These are phyloP conservation scores for Rhodosporidiobolus odoratus DNA, from an alignment of 768 basidiomycete species.

Conservation along the genomic window DNA sequence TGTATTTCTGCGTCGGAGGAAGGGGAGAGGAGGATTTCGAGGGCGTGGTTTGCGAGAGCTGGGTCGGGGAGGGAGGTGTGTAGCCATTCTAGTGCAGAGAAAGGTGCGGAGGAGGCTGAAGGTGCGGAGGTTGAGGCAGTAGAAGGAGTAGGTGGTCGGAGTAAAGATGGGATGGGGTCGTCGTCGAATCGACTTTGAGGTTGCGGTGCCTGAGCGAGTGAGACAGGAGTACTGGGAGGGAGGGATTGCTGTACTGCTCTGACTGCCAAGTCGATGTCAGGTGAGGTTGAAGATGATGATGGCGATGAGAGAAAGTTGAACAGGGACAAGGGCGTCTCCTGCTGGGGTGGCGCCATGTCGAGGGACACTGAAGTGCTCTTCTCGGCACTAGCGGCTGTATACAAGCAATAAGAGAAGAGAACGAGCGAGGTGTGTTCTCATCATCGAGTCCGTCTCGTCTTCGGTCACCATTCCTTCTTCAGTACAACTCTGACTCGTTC, in stretches of 20 bases:
- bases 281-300: neutral
- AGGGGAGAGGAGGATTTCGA: conserved; percentile 24
- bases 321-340: too few relatives aligned
- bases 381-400: too few relatives aligned
- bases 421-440: too few relatives aligned
- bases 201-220: neutral
- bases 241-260: conserved; percentile 8
- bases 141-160: neutral
- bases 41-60: neutral
- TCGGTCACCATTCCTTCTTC: too few relatives aligned
- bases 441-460: too few relatives aligned
- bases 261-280: conserved; percentile 7
- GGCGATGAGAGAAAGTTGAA: neutral
- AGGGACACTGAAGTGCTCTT: too few relatives aligned
- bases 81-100: conserved; percentile 15
- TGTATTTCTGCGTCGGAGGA: conserved; percentile 64
- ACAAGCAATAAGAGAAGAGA: too few relatives aligned
- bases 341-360: too few relatives aligned
- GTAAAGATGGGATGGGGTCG: conserved; percentile 17
- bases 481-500: too few relatives aligned
- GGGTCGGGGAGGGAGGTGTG: conserved; percentile 11
- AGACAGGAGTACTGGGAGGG: neutral
- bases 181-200: conserved; percentile 3
- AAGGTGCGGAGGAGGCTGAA: neutral
- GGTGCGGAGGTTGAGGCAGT: neutral